A percentile compares a stretch with the other conserved stretches of the same genome.
Conservation (phyloP, 2,329 filamentous ascomycete genomes). For the Sarocladium kiliense region DNA sequence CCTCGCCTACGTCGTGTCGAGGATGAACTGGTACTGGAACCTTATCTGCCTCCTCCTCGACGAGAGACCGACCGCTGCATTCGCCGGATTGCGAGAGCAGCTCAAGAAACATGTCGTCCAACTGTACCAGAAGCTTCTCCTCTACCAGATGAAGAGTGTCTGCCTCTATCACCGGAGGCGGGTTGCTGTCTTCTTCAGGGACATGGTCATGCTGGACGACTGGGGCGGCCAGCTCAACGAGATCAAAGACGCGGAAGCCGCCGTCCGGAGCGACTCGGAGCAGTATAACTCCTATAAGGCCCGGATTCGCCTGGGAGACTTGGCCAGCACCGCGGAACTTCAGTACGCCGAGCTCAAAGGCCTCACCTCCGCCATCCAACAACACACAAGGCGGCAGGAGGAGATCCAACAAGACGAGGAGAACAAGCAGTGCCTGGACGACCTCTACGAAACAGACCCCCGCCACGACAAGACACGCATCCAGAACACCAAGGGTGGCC, state of each 20-base stretch:
- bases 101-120: slow-evolving; percentile 22
- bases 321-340: slow-evolving; percentile 9
- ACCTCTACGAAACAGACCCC: slow-evolving; percentile 24
- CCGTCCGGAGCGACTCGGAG: slow-evolving; percentile 12
- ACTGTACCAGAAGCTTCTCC: slow-evolving; percentile 33
- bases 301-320: slow-evolving; percentile 11
- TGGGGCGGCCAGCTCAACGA: slow-evolving; percentile 24
- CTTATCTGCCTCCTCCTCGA: slow-evolving; percentile 23
- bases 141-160: slow-evolving; percentile 35
- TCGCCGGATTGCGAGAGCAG: slow-evolving; percentile 13
- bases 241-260: slow-evolving; percentile 24
- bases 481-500: slow-evolving; percentile 30
- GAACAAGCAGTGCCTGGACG: slow-evolving; percentile 13
- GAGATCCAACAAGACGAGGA: slow-evolving; percentile 6
- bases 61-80: slow-evolving; percentile 12
- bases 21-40: slow-evolving; percentile 33
- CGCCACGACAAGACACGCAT: slow-evolving; percentile 28
- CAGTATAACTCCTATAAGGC: slow-evolving; percentile 14
- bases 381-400: slow-evolving; percentile 13
- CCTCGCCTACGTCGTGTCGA: slow-evolving; percentile 27
- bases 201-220: slow-evolving; percentile 26
- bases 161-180: slow-evolving; percentile 27
- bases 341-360: slow-evolving; percentile 2
- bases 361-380: slow-evolving; percentile 12
- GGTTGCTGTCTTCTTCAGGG: slow-evolving; percentile 20